These are phyloP conservation scores for Salvia rosmarinus DNA, from an alignment of 257 asterid genomes.

Conservation along the genomic window DNA sequence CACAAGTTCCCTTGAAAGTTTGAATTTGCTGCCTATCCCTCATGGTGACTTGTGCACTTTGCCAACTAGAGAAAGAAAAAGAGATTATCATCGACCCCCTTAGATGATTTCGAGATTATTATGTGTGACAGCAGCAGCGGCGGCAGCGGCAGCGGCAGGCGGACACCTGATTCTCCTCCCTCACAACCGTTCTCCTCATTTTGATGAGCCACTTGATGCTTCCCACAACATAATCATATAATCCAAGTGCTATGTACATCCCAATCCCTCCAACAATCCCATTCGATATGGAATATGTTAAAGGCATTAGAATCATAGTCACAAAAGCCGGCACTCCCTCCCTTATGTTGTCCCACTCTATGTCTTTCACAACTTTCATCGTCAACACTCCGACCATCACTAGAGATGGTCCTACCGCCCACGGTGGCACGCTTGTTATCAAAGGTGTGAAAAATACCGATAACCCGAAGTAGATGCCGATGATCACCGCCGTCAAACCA, in stretches of 20 bases:
- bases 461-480: constrained; percentile 61
- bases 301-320: constrained; percentile 71
- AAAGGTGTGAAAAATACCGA: constrained; percentile 64
- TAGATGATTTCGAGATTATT: constrained; percentile 38
- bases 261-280: constrained; percentile 83
- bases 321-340: constrained; percentile 80
- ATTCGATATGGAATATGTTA: constrained; percentile 75
- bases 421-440: constrained; percentile 72
- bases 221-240: constrained; percentile 44
- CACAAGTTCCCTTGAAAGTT: constrained; percentile 54
- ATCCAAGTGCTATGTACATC: constrained; percentile 50
- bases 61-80: background rate
- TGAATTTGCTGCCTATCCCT: constrained; percentile 33
- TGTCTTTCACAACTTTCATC: constrained; percentile 73
- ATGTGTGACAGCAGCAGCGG: constrained; percentile 21
- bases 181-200: constrained; percentile 54
- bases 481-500: constrained; percentile 67
- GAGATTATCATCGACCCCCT: too few species aligned
- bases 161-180: constrained; percentile 75
- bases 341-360: constrained; percentile 63
- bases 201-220: constrained; percentile 46
- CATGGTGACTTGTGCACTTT: constrained; percentile 67
- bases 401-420: constrained; percentile 86
- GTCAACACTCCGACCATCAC: constrained; percentile 83
- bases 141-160: too few species aligned